Percentiles rank a stretch among this genome's conserved stretches.
Evolutionary conservation across 2,329 filamentous ascomycete genomes (phyloP).

Genomic region (Pseudogymnoascus sp.): DNA sequence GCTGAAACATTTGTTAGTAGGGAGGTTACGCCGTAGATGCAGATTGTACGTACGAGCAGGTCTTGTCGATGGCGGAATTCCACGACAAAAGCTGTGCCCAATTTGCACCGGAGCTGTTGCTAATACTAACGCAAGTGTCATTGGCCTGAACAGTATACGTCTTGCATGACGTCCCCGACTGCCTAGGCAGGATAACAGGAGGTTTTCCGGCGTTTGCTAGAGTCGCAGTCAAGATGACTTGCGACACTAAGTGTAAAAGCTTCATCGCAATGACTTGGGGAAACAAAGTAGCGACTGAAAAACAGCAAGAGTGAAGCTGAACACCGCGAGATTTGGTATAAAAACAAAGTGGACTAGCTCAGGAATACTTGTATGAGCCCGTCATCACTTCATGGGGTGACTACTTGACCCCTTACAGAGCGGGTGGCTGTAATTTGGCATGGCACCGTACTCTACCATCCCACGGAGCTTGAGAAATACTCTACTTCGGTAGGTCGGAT

Average conservation of each 20-base stretch:
- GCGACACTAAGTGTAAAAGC: not conserved
- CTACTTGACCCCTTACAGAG: too few relatives aligned
- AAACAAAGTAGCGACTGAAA: too few relatives aligned
- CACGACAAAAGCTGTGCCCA: slow-evolving; percentile 8
- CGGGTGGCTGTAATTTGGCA: too few relatives aligned
- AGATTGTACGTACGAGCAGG: not conserved
- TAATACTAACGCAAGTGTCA: slow-evolving; percentile 14
- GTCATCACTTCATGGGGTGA: too few relatives aligned
- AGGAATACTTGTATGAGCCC: too few relatives aligned
- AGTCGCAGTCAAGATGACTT: not conserved
- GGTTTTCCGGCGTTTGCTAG: not conserved
- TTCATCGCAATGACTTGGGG: not conserved
- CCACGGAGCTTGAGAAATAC: too few relatives aligned
- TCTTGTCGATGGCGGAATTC: slow-evolving; percentile 9
- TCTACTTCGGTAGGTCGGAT: too few relatives aligned
- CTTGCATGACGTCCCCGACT: not conserved
- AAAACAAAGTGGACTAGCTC: too few relatives aligned
- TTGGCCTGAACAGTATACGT: not conserved
- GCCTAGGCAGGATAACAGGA: not conserved
- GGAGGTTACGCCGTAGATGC: not conserved
- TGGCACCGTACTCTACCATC: too few relatives aligned
- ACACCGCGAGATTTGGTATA: not conserved
- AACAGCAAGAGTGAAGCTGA: not conserved
- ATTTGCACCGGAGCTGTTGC: not conserved
- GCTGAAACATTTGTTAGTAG: not conserved